Evolutionary conservation across 768 basidiomycete genomes (phyloP), one percentile per base, ranked within the genome.

Genomic region (Serendipita sp.): DNA sequence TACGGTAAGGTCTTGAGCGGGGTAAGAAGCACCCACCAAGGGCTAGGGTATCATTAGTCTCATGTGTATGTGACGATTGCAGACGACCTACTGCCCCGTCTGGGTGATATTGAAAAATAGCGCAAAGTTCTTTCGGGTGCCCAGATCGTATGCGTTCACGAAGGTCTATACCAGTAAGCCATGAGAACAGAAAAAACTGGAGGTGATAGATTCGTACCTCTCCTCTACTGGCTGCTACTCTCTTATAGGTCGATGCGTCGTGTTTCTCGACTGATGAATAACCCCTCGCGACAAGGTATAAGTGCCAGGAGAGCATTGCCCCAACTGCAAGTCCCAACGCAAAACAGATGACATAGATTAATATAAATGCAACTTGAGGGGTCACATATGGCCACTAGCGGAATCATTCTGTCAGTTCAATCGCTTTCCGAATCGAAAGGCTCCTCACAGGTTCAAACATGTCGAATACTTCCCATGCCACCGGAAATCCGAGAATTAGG

Each of bases 261-360:
- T 92, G 90, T 3, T 80, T 79, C 73, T 99, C 96, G 4, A 98
- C 94, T 0, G 86, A 81, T 0, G 93, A 97, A 71, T 97, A 93
- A 0, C 85, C 92, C 40, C 76, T 72, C 0, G 81, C 72, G 11
- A 96, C 74, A 64, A 86, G 79, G 76, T 82, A 87, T 1, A 92
- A 66, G 67, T 91, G 89, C 75, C 83, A 92, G 2, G 75, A 70
- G 3, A 82, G 74, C 87, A 93, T 88, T 44, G 87, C 75, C 3
- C 80, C 74, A 0, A 94, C 83, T 0, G 87, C 85, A 31, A 92
- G 74, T 63, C 83, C 85, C 63, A 98, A 78, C 0, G 94, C 88
- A 3, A 77, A 73, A 6, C 83, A 77, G 1, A 97, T 79, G 33
- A 97, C 80, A 72, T 87, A 97, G 3, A 80, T 79, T 65, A 93